These are phyloP conservation scores for Artomyces pyxidatus DNA, from an alignment of 768 basidiomycete genomes.

Conservation along the genomic window DNA sequence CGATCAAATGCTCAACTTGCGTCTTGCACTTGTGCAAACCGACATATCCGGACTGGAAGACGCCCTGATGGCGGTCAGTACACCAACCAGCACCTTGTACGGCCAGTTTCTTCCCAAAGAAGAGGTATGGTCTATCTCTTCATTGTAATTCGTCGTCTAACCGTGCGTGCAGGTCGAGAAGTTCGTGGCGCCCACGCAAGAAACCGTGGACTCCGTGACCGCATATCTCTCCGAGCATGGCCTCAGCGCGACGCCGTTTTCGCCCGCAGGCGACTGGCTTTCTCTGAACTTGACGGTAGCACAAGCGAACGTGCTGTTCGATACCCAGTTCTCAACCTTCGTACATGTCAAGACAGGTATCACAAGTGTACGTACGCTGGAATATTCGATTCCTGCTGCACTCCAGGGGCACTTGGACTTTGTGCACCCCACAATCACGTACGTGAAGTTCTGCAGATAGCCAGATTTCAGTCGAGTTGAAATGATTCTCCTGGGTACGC, in stretches of 20 bases:
- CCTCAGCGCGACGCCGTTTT: conserved; percentile 7
- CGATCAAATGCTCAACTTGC: background rate
- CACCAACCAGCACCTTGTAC: background rate
- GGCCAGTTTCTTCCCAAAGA: background rate
- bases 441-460: background rate
- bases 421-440: conserved; percentile 16
- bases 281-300: background rate
- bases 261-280: conserved; percentile 10
- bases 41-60: background rate
- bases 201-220: background rate
- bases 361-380: conserved; percentile 7
- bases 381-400: background rate
- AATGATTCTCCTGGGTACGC: too few species aligned
- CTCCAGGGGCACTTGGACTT: conserved; percentile 11
- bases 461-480: background rate
- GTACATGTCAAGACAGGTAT: conserved; percentile 4
- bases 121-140: background rate
- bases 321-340: background rate
- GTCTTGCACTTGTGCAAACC: background rate
- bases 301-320: background rate
- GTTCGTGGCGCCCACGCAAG: background rate
- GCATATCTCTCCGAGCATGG: conserved; percentile 7
- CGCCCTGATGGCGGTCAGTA: background rate
- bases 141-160: background rate
- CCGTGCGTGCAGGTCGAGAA: background rate